Conservation (phyloP, 2,329 filamentous ascomycete genomes). For the Fusarium floridanum region DNA sequence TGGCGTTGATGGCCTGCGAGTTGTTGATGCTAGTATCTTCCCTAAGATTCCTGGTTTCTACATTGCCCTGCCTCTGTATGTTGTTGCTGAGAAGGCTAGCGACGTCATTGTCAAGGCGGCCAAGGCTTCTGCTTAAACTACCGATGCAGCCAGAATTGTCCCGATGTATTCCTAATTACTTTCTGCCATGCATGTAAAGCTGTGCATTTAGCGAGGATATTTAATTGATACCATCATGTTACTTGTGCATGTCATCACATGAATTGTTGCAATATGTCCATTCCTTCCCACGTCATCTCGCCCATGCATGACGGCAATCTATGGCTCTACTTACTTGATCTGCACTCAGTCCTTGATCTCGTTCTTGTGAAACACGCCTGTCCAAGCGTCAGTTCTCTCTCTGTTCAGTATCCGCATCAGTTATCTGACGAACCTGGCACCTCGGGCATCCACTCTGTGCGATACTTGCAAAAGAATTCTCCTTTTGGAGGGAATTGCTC, state of each 20-base stretch:
- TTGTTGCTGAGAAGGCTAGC: conserved; percentile 70
- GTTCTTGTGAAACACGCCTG: conserved; percentile 23
- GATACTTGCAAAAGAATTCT: conserved; percentile 65
- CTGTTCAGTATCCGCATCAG: no score
- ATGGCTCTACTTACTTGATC: fast-evolving
- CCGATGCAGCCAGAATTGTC: no score
- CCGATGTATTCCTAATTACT: background rate
- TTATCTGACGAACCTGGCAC: conserved; percentile 28
- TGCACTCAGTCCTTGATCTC: conserved; percentile 21
- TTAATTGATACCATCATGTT: background rate
- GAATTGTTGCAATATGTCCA: no score
- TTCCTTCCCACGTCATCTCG: background rate
- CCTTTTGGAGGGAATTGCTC: conserved; percentile 64
- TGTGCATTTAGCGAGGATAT: background rate
- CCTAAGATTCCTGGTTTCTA: conserved; percentile 44
- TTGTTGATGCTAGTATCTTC: conserved; percentile 72
- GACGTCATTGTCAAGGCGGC: conserved; percentile 48
- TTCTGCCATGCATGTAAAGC: background rate
- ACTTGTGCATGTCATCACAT: background rate
- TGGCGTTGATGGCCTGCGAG: conserved; percentile 66
- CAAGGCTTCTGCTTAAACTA: conserved; percentile 7
- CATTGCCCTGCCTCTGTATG: conserved; percentile 32
- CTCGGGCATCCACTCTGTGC: conserved; percentile 58
- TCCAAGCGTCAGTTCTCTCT: no score
- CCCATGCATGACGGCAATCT: background rate